Evolutionary conservation across 192 early-diverging fungal genomes (phyloP).

Genomic region (Coemansia sp.): DNA sequence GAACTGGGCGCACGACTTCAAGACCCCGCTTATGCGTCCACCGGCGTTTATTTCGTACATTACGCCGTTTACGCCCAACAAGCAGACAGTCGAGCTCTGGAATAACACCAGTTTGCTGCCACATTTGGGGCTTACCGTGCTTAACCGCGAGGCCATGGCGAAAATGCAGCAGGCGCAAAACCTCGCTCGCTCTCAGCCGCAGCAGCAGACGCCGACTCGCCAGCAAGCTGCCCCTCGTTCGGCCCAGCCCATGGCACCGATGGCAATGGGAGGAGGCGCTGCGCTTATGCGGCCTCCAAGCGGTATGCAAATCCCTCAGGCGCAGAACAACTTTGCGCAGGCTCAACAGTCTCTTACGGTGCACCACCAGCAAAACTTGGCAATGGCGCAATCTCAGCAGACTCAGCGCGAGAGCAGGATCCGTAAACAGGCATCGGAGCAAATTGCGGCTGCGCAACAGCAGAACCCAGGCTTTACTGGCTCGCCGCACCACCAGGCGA

Average conservation of each 20-base stretch:
- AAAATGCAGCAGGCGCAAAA: slow-evolving; percentile 26
- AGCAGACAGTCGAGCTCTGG: slow-evolving; percentile 35
- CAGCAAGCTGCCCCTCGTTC: slow-evolving; percentile 5
- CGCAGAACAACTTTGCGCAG: slow-evolving; percentile 20
- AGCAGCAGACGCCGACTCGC: slow-evolving; percentile 15
- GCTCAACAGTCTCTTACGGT: slow-evolving; percentile 22
- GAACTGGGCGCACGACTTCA: slow-evolving; percentile 54
- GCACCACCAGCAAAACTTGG: slow-evolving; percentile 40
- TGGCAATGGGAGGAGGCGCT: slow-evolving; percentile 15
- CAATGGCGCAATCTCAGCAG: slow-evolving; percentile 39
- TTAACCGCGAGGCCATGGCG: slow-evolving; percentile 45
- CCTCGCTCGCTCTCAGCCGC: slow-evolving; percentile 14
- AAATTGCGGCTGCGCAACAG: slow-evolving; percentile 35
- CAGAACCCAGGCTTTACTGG: slow-evolving; percentile 40
- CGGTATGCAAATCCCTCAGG: slow-evolving; percentile 3
- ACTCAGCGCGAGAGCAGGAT: slow-evolving; percentile 33
- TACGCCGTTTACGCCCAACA: slow-evolving; percentile 33
- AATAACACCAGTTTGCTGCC: slow-evolving; percentile 38
- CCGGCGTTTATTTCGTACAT: slow-evolving; percentile 48
- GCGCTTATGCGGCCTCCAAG: not conserved
- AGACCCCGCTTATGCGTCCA: slow-evolving; percentile 50
- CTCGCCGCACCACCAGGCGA: slow-evolving; percentile 34
- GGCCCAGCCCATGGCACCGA: slow-evolving; percentile 11
- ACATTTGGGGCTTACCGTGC: slow-evolving; percentile 35
- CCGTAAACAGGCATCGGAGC: slow-evolving; percentile 35